Evolutionary conservation across 2,329 filamentous ascomycete species (phyloP).

Genomic region (Botryotinia narcissicola): DNA sequence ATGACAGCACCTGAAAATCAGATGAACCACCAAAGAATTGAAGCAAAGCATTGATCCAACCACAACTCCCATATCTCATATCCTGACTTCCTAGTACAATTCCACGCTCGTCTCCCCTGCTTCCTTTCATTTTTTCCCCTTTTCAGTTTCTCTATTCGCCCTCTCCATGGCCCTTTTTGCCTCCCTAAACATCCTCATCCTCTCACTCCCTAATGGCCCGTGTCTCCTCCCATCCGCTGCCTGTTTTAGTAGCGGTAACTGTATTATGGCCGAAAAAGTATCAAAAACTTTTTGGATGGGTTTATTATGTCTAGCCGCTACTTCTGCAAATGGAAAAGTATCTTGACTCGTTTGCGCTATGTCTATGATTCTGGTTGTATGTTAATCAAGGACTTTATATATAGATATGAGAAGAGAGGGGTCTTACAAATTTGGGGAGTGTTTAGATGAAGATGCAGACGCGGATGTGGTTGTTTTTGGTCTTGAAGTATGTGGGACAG

Average conservation of each 20-base stretch:
- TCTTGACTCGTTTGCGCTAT: conserved; percentile 49
- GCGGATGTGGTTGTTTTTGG: conserved; percentile 10
- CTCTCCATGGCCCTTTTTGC: conserved; percentile 44
- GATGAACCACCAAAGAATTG: not conserved
- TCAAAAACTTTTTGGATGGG: conserved; percentile 47
- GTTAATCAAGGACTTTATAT: conserved; percentile 24
- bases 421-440: conserved; percentile 33
- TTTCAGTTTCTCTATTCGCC: conserved; percentile 12
- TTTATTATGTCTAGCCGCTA: conserved; percentile 47
- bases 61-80: not conserved
- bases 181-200: conserved; percentile 44
- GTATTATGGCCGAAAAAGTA: conserved; percentile 48
- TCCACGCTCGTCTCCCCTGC: not conserved
- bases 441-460: conserved; percentile 19
- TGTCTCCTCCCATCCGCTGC: conserved; percentile 45
- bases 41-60: not conserved
- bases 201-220: conserved; percentile 43
- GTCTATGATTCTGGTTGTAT: conserved; percentile 46
- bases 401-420: conserved; percentile 8
- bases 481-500: not conserved
- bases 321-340: conserved; percentile 46
- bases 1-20: not conserved
- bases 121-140: not conserved
- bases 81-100: not conserved
- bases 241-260: conserved; percentile 48